These are phyloP conservation scores for Rubia yunnanensis DNA, from an alignment of 257 asterid genomes.

Conservation along the genomic window DNA sequence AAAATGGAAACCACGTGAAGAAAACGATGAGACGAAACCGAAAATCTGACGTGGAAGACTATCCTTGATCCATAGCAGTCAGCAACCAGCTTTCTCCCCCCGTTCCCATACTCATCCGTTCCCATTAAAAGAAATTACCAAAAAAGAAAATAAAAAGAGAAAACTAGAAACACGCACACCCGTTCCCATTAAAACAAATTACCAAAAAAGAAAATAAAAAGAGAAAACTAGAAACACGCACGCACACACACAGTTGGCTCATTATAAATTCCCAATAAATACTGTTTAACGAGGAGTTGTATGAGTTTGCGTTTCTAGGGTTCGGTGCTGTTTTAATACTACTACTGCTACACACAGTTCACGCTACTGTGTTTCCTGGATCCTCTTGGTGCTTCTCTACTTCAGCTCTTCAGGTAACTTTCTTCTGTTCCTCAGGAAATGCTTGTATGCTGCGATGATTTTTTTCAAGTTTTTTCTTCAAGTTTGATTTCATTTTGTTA, in stretches of 20 bases:
- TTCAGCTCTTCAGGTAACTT: not conserved
- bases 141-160: not conserved
- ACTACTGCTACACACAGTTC: not conserved
- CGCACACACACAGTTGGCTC: constrained; percentile 10
- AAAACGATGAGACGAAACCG: not conserved
- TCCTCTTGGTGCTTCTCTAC: not conserved
- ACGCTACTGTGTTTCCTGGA: not conserved
- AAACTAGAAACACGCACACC: constrained; percentile 7
- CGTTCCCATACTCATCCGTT: constrained; percentile 37
- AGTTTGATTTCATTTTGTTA: not conserved
- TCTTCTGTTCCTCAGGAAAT: not conserved
- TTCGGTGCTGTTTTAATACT: constrained; percentile 10
- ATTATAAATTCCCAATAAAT: not conserved
- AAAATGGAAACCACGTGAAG: constrained; percentile 47
- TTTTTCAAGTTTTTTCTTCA: not conserved
- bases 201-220: not conserved
- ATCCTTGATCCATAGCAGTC: constrained; percentile 53
- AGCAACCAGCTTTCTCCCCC: not conserved
- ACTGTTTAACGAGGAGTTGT: not conserved
- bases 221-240: constrained; percentile 1
- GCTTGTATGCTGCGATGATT: not conserved
- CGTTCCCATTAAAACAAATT: too few relatives aligned
- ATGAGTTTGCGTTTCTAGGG: constrained; percentile 15
- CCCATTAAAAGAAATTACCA: constrained; percentile 5
- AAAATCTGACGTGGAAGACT: constrained; percentile 53